Base-by-base conservation (phyloP, 768 basidiomycete genomes). In the Boletus reticuloceps region DNA sequence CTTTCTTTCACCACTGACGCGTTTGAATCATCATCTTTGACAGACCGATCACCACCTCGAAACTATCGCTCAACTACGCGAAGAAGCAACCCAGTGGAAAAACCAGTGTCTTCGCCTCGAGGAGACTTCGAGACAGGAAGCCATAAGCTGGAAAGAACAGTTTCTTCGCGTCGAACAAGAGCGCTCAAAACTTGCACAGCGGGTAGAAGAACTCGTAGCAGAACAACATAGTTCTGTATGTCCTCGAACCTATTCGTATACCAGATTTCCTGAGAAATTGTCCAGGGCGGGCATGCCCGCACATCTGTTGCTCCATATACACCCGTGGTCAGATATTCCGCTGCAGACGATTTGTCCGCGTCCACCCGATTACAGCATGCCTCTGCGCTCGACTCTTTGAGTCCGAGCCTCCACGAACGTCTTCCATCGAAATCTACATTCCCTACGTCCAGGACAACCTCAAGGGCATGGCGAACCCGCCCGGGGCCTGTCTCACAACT, bases 61-160 rank as follows among this genome's bases (percentile, higher is more conserved):
- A 47, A 82, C 82, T 7, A 82, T 88, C 50, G 66, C 76, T 2
- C 83, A 83, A 51, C 75, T 89, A 31, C 80, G 82, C 25, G 78
- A 85, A 47, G 88, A 91, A 65, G 75, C 81, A 0, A 73, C 70
- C 0, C 86, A 89, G 50, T 89, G 87, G 86, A 89, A 88, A 68
- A 82, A 85, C 47, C 89, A 90, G 61, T 75, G 77, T 47, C 64
- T 73, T 20, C 76, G 78, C 29, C 67, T 77, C 29, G 77, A 79
- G 49, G 79, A 80, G 50, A 69, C 76, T 1, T 75, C 77, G 11
- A 71, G 76, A 45, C 72, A 71, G 31, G 77, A 79, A 56, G 81
- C 87, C 0, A 75, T 77, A 50, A 86, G 86, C 61, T 91, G 89
- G 89, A 89, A 90, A 67, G 88, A 88, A 20, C 87, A 89, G 61